Evolutionary conservation across 1,139 yeast species (phyloP).

Genomic region (Geotrichum cucujoidarum): DNA sequence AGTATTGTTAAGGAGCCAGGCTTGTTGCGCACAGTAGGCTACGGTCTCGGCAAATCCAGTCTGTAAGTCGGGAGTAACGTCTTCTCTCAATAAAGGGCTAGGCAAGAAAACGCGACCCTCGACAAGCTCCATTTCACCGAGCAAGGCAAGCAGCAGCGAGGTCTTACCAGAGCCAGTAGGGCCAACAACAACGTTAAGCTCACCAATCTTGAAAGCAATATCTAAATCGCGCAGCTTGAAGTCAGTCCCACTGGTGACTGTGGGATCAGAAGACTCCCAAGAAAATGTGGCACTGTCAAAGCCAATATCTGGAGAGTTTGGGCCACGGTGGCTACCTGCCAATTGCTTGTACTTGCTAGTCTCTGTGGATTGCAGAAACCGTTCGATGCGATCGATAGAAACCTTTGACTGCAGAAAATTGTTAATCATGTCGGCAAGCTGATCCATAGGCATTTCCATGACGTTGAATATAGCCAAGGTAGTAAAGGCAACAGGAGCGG

Average conservation of each 20-base stretch:
- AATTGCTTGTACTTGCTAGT: constrained; percentile 80
- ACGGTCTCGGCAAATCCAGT: constrained; percentile 87
- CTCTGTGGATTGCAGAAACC: constrained; percentile 72
- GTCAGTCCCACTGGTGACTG: constrained; percentile 37
- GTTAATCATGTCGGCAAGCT: constrained; percentile 82
- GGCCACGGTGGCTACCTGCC: constrained; percentile 44
- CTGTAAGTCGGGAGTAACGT: constrained; percentile 58
- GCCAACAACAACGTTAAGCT: constrained; percentile 82
- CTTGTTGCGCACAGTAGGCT: constrained; percentile 92
- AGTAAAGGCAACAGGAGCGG: constrained; percentile 91
- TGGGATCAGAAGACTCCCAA: constrained; percentile 51
- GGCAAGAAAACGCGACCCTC: constrained; percentile 77
- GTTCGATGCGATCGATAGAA: constrained; percentile 78
- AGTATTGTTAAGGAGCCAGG: constrained; percentile 91
- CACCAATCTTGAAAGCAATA: constrained; percentile 63
- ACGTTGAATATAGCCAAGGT: constrained; percentile 79
- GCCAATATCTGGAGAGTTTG: constrained; percentile 66
- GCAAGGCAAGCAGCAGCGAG: constrained; percentile 76
- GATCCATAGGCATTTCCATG: constrained; percentile 81
- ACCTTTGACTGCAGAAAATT: constrained; percentile 83
- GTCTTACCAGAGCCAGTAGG: constrained; percentile 96
- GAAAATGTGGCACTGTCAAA: constrained; percentile 78
- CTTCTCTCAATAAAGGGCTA: constrained; percentile 68
- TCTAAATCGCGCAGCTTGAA: constrained; percentile 74
- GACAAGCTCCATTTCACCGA: constrained; percentile 85